Percentiles rank a stretch among this genome's conserved stretches.
phyloP scores from a whole-genome alignment of 768 basidiomycete species.

The Clitopilus passeckerianus region DNA sequence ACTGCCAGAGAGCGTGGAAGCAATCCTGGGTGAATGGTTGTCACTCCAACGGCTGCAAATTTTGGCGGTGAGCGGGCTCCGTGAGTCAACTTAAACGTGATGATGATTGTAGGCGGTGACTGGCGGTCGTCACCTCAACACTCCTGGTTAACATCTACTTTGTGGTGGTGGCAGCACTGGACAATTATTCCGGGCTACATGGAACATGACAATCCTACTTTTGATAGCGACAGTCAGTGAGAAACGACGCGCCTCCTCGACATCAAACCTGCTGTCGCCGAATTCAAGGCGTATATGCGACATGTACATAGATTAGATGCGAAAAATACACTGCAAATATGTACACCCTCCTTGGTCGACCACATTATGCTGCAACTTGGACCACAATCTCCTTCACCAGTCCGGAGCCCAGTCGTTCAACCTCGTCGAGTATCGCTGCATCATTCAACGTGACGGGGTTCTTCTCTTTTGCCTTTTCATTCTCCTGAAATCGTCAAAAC shows the following conservation, averaged over 20 bases:
- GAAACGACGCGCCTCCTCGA: too few species aligned
- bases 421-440: slow-evolving; percentile 63
- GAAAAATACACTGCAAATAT: not conserved
- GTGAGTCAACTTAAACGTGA: not conserved
- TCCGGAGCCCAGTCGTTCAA: slow-evolving; percentile 69
- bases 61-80: not conserved
- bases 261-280: too few species aligned
- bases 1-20: not conserved
- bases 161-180: too few species aligned
- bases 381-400: slow-evolving; percentile 49
- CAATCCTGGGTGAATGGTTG: not conserved
- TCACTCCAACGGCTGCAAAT: not conserved
- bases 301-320: not conserved
- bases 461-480: slow-evolving; percentile 48
- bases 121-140: not conserved
- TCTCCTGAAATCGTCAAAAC: slow-evolving; percentile 20
- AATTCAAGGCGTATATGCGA: too few species aligned
- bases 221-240: too few species aligned
- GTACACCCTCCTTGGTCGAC: not conserved
- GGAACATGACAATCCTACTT: too few species aligned
- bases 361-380: slow-evolving; percentile 7
- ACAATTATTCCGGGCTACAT: too few species aligned
- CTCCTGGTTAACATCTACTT: not conserved
- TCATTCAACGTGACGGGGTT: slow-evolving; percentile 64
- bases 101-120: not conserved